phyloP scores from a whole-genome alignment of 345 rosid species.

The Eucalyptus cloeziana region DNA sequence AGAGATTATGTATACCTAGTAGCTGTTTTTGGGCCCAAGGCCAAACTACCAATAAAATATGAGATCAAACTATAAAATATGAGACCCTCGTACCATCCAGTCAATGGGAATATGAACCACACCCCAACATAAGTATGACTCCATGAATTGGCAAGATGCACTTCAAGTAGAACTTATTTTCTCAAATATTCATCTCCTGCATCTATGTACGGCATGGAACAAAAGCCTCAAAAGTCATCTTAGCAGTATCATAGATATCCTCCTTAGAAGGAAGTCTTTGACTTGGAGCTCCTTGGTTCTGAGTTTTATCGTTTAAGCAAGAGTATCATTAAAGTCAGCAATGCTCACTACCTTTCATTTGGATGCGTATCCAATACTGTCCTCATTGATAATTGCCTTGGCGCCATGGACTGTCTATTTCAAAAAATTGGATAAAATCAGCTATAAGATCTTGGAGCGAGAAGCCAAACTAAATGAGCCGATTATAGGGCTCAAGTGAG shows the following conservation, averaged over 20 bases:
- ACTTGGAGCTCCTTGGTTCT: background rate
- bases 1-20: no score
- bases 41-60: no score
- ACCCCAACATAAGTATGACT: background rate
- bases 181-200: background rate
- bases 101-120: no score
- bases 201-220: background rate
- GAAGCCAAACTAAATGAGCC: background rate
- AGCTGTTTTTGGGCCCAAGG: no score
- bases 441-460: background rate
- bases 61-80: no score
- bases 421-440: background rate
- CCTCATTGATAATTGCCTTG: background rate
- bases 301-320: background rate
- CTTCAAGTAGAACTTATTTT: background rate
- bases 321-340: background rate
- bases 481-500: background rate
- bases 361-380: background rate
- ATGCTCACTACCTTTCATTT: background rate
- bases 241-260: background rate
- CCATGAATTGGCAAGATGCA: background rate
- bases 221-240: background rate
- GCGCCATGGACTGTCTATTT: background rate
- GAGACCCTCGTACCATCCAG: no score
- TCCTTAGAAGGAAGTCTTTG: background rate